Evolutionary conservation across 2,329 filamentous ascomycete genomes (phyloP).

Genomic region (Xylariales sp.): DNA sequence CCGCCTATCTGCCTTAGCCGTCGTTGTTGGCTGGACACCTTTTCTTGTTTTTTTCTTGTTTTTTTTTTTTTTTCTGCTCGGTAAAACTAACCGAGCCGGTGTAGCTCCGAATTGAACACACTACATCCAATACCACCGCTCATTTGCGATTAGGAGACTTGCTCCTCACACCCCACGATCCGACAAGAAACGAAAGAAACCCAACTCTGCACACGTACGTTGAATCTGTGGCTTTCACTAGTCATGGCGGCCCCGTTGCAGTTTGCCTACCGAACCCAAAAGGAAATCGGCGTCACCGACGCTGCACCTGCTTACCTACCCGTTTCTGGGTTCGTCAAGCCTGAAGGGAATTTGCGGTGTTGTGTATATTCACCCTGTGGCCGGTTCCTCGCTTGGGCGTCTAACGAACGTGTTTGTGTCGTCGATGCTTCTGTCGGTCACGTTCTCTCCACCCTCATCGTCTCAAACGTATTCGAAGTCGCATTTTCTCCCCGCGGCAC

Average conservation of each 20-base stretch:
- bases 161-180: slow-evolving; percentile 13
- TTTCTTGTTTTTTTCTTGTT: too few relatives aligned
- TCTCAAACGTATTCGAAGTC: slow-evolving; percentile 90
- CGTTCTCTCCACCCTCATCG: slow-evolving; percentile 78
- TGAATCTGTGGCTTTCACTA: slow-evolving; percentile 84
- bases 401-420: slow-evolving; percentile 85
- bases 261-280: slow-evolving; percentile 97
- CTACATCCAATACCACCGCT: slow-evolving; percentile 10
- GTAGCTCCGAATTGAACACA: slow-evolving; percentile 21
- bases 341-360: slow-evolving; percentile 94
- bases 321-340: slow-evolving; percentile 84
- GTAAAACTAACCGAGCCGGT: slow-evolving; percentile 21
- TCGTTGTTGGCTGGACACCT: too few relatives aligned
- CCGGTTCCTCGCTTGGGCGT: slow-evolving; percentile 95
- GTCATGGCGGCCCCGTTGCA: slow-evolving; percentile 94
- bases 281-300: slow-evolving; percentile 94
- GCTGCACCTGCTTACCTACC: slow-evolving; percentile 88
- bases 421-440: slow-evolving; percentile 83
- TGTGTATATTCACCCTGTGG: slow-evolving; percentile 96
- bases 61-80: not conserved
- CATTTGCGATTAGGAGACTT: slow-evolving; percentile 34
- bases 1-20: not conserved
- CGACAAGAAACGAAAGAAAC: slow-evolving; percentile 45
- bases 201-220: slow-evolving; percentile 38
- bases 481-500: slow-evolving; percentile 93